Base-by-base conservation (phyloP, 805 yeast genomes). In the Alloascoidea hylecoeti region DNA sequence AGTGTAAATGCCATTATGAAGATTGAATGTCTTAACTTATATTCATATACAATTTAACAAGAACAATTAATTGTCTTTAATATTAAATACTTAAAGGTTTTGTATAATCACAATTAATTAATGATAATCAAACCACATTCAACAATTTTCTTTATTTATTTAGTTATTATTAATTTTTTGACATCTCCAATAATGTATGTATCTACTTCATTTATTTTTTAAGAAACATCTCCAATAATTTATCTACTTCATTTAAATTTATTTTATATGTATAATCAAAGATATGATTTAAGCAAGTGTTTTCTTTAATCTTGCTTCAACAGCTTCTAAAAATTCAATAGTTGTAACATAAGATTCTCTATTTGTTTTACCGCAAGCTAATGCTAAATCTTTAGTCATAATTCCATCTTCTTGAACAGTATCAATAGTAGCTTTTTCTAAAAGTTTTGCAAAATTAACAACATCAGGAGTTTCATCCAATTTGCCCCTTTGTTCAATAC, bases 381-480 rank as follows among this genome's bases (percentile, higher is more conserved):
- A 70, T 6, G 96, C 96, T 56, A 89, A 71, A 61, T 89, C 97
- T 66, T 89, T 89, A 52, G 97, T 89, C 96, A 89, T 89, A 53
- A 78, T 78, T 40, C 81, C 81, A 54, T 84, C 96, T 23, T 65
- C 61, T 44, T 72, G 74, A 28, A 89, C 97, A 18, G 95, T 82
- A 48, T 83, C 92, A 44, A 84, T 62, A 36, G 89, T 83, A 39
- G 95, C 94, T 55, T 68, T 62, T 66, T 89, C 96, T 47, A 89
- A 66, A 37, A 63, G 57, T 49, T 81, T 68, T 45, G 83, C 97
- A 56, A 89, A 89, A 49, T 72, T 61, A 41, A 75, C 72, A 35
- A 89, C 95, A 18, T 78, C 92, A 14, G 94, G 92, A 34, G 95
- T 86, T 38, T 62, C 61, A 59, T 89, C 97, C 43, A 89, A 67